Evolutionary conservation across 2,329 filamentous ascomycete genomes (phyloP), one percentile per base, ranked within the genome.

Genomic region (Aspergillus novoparasiticus): DNA sequence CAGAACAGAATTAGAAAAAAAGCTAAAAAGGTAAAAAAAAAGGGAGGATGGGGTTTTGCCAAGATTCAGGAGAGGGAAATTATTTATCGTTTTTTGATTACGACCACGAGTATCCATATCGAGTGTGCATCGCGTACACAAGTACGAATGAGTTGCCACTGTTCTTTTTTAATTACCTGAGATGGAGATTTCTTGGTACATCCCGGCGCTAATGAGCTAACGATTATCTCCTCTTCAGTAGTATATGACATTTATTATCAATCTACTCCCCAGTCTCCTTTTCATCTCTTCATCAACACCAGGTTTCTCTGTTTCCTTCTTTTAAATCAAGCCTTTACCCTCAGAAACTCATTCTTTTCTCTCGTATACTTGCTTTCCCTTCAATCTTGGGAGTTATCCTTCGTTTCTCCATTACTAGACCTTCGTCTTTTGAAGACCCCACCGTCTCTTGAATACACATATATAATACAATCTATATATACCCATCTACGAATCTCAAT

Each of bases 111-210:
- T 39, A 53, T 56, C 59, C 59, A 62, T 64, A 51, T 63, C 65
- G 57, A 41, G 46, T 34, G 51, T 39, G 39, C 32, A 55, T 55
- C 51, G 51, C 51, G 51, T 56, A 55, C 62, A 26, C 51, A 39
- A 21, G 53, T 58, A 57, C 59, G 62, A 56, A 48, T 62, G 51
- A 50, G 39, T 68, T 63, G 65, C 66, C 66, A 67, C 66, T 65
- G 58, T 43, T 62, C 36, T 34, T 34, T 57, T 39, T 55, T 55
- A 39, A 36, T 55, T 55, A 51, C 28, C 39, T 23, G 23, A 34
- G 26, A 55, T 19, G 51, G 32, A 6, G n/a, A 36, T 39, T 55
- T 23, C 26, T 55, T 39, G n/a, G 28, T 26, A 55, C 51, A 53
- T 50, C 50, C 32, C 23, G 43, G 39, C 58, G 41, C 56, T 64